Conservation (phyloP, 306 rosid genomes). For the Begonia masoniana region DNA sequence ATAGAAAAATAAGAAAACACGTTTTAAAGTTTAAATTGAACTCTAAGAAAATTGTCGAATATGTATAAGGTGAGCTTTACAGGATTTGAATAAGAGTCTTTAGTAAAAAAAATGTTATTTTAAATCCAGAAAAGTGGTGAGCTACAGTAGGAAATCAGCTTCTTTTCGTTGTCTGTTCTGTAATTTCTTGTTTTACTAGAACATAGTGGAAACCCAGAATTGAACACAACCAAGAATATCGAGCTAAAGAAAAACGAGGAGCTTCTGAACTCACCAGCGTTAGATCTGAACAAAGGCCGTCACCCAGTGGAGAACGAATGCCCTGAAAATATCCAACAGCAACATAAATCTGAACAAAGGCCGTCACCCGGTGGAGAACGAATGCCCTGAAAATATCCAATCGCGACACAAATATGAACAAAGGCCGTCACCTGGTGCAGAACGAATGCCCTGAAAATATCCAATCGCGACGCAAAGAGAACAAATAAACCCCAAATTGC, state of each 20-base stretch:
- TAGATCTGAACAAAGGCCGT: conserved; percentile 30
- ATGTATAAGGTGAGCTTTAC: conserved; percentile 44
- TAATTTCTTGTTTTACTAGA: conserved; percentile 22
- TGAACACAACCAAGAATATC: neutral
- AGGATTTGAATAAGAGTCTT: conserved; percentile 27
- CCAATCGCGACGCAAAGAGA: neutral
- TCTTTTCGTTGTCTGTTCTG: conserved; percentile 32
- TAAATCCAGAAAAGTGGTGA: conserved; percentile 11
- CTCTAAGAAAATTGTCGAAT: conserved; percentile 61
- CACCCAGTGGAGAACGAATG: neutral
- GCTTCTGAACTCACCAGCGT: conserved; percentile 8
- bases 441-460: neutral
- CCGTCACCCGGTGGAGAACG: too few species aligned
- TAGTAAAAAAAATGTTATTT: conserved; percentile 26
- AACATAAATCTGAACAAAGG: too few species aligned
- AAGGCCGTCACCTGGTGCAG: too few species aligned
- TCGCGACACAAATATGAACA: too few species aligned
- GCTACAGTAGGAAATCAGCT: conserved; percentile 31
- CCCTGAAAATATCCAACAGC: too few species aligned
- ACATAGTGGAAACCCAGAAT: conserved; percentile 17
- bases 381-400: too few species aligned
- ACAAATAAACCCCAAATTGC: neutral
- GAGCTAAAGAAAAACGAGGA: conserved; percentile 9
- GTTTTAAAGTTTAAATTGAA: conserved; percentile 8
- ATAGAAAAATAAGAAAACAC: too few species aligned